Evolutionary conservation across 108 stramenopile genomes (phyloP), one percentile per base, ranked within the genome.

Genomic region (Fistulifera pelliculosa): DNA sequence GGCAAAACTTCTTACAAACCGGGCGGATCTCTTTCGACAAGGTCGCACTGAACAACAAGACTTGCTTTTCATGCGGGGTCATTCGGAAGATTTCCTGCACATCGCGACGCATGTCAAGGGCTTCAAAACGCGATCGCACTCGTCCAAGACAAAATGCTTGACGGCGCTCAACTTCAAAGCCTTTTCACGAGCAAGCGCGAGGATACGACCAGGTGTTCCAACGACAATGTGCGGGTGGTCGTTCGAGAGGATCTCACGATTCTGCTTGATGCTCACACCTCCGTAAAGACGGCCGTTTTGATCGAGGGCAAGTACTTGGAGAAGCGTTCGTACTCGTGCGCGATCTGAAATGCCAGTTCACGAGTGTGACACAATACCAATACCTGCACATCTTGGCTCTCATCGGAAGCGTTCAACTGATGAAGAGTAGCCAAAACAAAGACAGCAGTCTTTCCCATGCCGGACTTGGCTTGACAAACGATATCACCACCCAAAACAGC

Each of bases 361-460:
- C 99, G 95, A 18, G 99, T 99, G 82, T 98, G 99, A 78, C 96
- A 97, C 17, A 99, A 65, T 23, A 99, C 99, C 41, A 98, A 55
- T 28, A 93, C 94, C 26, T 58, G 56, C 43, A 58, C 56, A 17
- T 45, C 56, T 26, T 58, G 15, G 10, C n/a, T 17, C 19, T 58
- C 56, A n/a, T 27, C 54, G 38, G 54, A 39, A 13, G 56, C 26
- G 49, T 93, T 79, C 52, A 94, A 72, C 66, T 93, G 94, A 75
- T 99, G 95, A 27, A 99, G 79, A 3, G 99, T 99, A 6, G 99
- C 90, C 38, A 99, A 78, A 6, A 97, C 96, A 64, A 99, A 99
- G 57, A 99, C 99, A 1, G 99, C 99, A 0, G 99, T 99, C 78
- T 99, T 99, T 48, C 99, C 99, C 99, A 99, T 99, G 49, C 99